These are phyloP conservation scores for Letharia columbiana DNA, from an alignment of 495 filamentous ascomycete species.

Conservation along the genomic window DNA sequence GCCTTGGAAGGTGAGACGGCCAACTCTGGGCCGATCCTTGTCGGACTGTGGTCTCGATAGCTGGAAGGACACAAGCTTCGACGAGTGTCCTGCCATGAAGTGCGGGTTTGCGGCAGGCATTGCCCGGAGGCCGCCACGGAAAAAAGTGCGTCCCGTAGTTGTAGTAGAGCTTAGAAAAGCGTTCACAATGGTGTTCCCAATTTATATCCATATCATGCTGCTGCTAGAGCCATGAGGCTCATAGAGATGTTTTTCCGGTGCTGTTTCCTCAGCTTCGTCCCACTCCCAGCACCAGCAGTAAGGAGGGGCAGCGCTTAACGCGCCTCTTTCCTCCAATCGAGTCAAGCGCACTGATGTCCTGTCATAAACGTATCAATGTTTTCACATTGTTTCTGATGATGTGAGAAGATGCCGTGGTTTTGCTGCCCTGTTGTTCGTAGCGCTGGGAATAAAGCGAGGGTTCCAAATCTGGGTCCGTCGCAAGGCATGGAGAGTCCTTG, in stretches of 20 bases:
- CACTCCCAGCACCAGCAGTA: too few species aligned
- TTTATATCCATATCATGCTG: background rate
- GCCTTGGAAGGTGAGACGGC: constrained; percentile 51
- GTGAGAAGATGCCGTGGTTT: background rate
- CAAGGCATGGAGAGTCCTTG: too few species aligned
- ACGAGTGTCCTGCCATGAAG: background rate
- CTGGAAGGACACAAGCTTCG: constrained; percentile 29
- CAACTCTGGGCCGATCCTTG: constrained; percentile 46
- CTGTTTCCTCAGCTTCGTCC: too few species aligned
- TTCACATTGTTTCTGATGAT: background rate
- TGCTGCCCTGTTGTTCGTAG: background rate
- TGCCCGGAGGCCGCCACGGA: constrained; percentile 20
- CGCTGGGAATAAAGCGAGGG: background rate
- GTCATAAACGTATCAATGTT: too few species aligned
- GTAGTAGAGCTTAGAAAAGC: background rate
- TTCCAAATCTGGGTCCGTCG: background rate
- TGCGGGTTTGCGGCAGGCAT: constrained; percentile 12
- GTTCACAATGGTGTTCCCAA: background rate
- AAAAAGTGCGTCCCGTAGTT: background rate
- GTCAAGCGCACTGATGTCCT: too few species aligned
- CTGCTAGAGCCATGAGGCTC: too few species aligned
- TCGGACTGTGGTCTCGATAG: constrained; percentile 26
- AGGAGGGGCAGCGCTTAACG: too few species aligned
- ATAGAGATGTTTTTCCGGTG: too few species aligned
- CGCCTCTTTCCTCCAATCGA: too few species aligned